These are phyloP conservation scores for Zelopaecilomyces penicillatus DNA, from an alignment of 2,329 filamentous ascomycete genomes.

Conservation along the genomic window DNA sequence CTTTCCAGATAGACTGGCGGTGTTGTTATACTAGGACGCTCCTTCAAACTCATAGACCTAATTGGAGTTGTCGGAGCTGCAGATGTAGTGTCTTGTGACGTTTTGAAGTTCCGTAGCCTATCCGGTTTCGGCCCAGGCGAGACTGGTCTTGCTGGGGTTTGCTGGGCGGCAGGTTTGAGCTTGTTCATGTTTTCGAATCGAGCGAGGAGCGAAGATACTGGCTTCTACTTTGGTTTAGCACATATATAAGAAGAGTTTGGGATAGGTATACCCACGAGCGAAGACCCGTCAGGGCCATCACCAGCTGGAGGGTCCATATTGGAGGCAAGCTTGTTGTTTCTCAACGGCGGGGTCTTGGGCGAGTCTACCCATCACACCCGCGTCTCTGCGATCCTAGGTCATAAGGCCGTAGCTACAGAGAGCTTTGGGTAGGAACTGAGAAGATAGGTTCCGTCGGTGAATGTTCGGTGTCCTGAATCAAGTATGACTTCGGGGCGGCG, in stretches of 20 bases:
- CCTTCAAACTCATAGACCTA: slow-evolving; percentile 14
- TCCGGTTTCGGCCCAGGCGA: slow-evolving; percentile 36
- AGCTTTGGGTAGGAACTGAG: no score
- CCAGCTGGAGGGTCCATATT: slow-evolving; percentile 24
- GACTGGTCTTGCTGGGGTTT: slow-evolving; percentile 23
- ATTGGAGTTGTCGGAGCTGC: slow-evolving; percentile 5
- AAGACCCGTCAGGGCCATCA: slow-evolving; percentile 65
- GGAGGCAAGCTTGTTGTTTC: slow-evolving; percentile 17
- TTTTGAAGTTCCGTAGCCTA: slow-evolving; percentile 31
- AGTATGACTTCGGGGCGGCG: no score
- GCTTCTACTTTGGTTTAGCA: slow-evolving; percentile 45
- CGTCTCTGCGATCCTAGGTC: slow-evolving; percentile 17
- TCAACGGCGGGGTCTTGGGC: slow-evolving; percentile 22
- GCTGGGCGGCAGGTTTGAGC: slow-evolving; percentile 10
- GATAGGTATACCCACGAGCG: slow-evolving; percentile 48
- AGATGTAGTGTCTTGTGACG: slow-evolving; percentile 25
- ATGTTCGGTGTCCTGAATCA: no score
- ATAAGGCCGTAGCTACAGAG: slow-evolving; percentile 14
- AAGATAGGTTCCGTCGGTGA: no score
- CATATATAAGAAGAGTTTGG: not conserved
- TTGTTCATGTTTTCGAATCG: slow-evolving; percentile 67
- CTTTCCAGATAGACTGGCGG: slow-evolving; percentile 15
- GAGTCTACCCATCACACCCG: slow-evolving; percentile 28
- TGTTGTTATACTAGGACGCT: slow-evolving; percentile 5
- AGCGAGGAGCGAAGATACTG: slow-evolving; percentile 72